Evolutionary conservation across 306 rosid species (phyloP).

Genomic region (Cucurbita ficifolia): DNA sequence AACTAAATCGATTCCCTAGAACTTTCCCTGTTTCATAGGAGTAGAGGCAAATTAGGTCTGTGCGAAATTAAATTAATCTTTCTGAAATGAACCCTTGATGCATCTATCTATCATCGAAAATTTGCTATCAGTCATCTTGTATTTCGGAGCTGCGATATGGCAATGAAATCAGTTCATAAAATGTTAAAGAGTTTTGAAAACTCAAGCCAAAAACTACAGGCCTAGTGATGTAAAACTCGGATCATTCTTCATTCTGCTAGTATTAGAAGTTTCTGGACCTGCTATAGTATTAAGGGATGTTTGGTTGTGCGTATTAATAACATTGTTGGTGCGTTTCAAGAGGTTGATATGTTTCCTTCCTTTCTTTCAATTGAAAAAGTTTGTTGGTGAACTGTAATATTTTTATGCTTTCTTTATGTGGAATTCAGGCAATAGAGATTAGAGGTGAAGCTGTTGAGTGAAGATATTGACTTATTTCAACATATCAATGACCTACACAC

Average conservation of each 20-base stretch:
- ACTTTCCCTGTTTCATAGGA: neutral
- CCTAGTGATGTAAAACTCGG: neutral
- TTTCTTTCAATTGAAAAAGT: neutral
- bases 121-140: neutral
- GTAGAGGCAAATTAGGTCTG: neutral
- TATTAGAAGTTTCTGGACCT: neutral
- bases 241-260: neutral
- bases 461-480: conserved; percentile 1
- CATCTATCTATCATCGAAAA: neutral
- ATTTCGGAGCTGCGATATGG: neutral
- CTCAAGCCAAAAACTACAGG: neutral
- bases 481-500: conserved; percentile 23
- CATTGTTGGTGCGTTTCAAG: neutral
- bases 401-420: neutral
- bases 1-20: neutral
- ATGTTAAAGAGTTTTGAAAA: neutral
- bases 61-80: neutral
- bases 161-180: neutral
- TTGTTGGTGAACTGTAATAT: neutral
- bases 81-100: neutral
- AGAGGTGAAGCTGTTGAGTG: neutral
- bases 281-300: neutral
- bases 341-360: neutral
- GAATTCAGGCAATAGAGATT: neutral
- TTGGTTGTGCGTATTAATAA: neutral